phyloP scores from a whole-genome alignment of 2,329 filamentous ascomycete species.

The Colletotrichum sp. region DNA sequence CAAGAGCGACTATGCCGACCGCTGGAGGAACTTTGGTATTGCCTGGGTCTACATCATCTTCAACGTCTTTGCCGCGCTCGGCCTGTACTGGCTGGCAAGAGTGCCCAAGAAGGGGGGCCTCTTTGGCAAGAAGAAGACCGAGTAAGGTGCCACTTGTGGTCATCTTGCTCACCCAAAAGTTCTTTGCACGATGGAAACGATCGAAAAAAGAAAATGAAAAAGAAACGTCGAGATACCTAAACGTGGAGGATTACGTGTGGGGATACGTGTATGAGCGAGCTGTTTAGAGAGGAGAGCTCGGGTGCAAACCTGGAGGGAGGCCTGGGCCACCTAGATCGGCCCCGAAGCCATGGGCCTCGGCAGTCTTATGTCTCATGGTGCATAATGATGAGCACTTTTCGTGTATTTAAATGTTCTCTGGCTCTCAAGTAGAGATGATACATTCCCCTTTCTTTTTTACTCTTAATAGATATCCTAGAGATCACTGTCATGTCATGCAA shows the following conservation, averaged over 20 bases:
- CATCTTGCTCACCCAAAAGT: not conserved
- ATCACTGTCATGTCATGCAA: not conserved
- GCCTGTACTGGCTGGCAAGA: constrained; percentile 60
- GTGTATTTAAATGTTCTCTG: not conserved
- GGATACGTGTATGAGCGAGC: not conserved
- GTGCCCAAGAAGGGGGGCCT: constrained; percentile 45
- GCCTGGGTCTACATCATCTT: constrained; percentile 64
- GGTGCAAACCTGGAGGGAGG: constrained; percentile 1
- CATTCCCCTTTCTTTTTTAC: not conserved
- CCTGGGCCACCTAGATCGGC: not conserved
- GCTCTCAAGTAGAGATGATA: not conserved
- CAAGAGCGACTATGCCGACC: constrained; percentile 57
- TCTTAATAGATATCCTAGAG: not conserved
- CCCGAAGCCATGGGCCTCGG: not conserved
- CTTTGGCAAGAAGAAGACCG: constrained; percentile 36
- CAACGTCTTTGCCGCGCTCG: constrained; percentile 60
- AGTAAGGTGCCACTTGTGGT: constrained; percentile 16
- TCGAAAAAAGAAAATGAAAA: not conserved
- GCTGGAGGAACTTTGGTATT: constrained; percentile 74
- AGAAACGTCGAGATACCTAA: not conserved
- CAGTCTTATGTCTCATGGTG: not conserved
- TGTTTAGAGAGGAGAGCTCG: constrained; percentile 1
- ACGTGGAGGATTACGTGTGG: not conserved
- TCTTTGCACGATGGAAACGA: not conserved
- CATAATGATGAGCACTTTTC: not conserved